Percentiles rank a stretch among this genome's conserved stretches.
Conservation (phyloP, 257 asterid species). For the Ballota nigra region DNA sequence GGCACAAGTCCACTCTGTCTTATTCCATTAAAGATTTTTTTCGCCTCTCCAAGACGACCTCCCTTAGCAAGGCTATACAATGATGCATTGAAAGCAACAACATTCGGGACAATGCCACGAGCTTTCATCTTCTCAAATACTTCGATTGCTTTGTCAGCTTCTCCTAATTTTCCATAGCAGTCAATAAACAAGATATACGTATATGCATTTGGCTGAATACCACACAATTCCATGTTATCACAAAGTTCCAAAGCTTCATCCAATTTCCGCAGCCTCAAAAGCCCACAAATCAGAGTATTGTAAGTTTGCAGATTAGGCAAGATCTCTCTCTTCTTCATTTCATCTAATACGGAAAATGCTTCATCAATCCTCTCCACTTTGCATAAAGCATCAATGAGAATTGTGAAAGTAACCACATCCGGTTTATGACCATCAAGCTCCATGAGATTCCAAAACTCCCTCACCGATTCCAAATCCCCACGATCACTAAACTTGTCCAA, state of each 20-base stretch:
- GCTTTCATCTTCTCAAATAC: conserved; percentile 82
- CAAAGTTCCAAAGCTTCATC: conserved; percentile 70
- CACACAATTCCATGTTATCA: conserved; percentile 53
- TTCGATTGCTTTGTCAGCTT: conserved; percentile 77
- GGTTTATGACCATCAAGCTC: conserved; percentile 76
- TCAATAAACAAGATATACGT: conserved; percentile 81
- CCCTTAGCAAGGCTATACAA: conserved; percentile 68
- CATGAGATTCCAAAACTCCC: conserved; percentile 70
- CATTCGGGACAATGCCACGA: conserved; percentile 76
- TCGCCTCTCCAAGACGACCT: conserved; percentile 83
- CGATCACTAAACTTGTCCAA: conserved; percentile 71
- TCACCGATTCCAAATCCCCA: conserved; percentile 68
- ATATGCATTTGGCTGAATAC: conserved; percentile 58
- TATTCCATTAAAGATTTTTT: conserved; percentile 64
- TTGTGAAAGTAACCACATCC: conserved; percentile 84
- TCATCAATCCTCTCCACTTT: conserved; percentile 65
- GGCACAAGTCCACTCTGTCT: conserved; percentile 71
- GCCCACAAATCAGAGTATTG: conserved; percentile 86
- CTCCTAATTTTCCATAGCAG: conserved; percentile 82
- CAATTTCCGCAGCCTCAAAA: conserved; percentile 54
- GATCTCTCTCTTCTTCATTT: conserved; percentile 63
- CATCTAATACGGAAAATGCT: conserved; percentile 63
- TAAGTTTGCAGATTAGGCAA: conserved; percentile 83
- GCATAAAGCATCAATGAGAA: conserved; percentile 75
- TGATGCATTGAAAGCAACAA: conserved; percentile 84